A percentile compares a stretch with the other conserved stretches of the same genome.
phyloP scores from a whole-genome alignment of 2,329 filamentous ascomycete genomes.

The Alternaria gansuensis region DNA sequence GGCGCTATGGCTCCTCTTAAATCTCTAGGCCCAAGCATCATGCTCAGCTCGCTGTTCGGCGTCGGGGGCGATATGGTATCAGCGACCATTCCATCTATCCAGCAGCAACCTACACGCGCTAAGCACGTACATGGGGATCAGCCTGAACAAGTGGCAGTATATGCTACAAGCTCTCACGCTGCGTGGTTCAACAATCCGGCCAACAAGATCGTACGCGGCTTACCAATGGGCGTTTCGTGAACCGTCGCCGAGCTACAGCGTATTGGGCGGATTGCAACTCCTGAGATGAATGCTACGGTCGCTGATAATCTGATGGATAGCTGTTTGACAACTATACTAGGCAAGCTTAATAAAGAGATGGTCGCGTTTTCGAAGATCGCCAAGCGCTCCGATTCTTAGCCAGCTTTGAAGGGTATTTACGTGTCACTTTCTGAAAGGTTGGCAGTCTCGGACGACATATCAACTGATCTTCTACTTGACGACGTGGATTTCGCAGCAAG shows the following conservation, averaged over 20 bases:
- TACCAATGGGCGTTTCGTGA: background rate
- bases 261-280: background rate
- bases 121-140: background rate
- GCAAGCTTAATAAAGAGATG: no score
- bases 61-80: background rate
- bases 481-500: no score
- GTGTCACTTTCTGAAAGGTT: no score
- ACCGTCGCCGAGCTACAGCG: background rate
- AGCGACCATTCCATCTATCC: background rate
- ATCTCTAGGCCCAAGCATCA: constrained; percentile 6
- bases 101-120: background rate
- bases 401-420: no score
- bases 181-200: background rate
- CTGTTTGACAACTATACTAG: background rate
- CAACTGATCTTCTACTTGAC: no score
- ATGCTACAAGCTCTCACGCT: background rate
- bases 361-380: no score
- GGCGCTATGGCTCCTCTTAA: background rate
- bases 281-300: background rate
- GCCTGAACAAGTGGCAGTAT: background rate
- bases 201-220: background rate
- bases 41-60: constrained; percentile 8
- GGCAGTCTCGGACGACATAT: no score
- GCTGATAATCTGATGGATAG: background rate
- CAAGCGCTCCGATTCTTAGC: no score